phyloP scores from a whole-genome alignment of 192 early-diverging fungal species.

The Cladochytrium replicatum region DNA sequence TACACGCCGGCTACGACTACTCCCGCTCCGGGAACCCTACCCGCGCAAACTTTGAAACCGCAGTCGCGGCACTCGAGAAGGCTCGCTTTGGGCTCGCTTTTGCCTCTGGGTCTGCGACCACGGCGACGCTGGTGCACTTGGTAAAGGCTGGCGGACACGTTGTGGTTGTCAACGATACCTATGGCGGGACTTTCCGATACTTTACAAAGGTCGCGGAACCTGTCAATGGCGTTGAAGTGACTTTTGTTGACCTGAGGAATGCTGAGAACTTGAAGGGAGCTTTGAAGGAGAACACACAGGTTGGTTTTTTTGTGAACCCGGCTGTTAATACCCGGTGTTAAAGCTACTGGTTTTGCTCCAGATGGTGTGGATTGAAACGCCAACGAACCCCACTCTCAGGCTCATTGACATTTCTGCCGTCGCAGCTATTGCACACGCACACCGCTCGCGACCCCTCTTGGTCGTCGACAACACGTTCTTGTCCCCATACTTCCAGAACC shows the following conservation, averaged over 20 bases:
- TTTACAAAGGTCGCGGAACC: constrained; percentile 39
- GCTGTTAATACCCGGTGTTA: too few relatives aligned
- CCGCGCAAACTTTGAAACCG: constrained; percentile 71
- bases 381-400: constrained; percentile 94
- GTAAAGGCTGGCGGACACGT: constrained; percentile 76
- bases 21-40: constrained; percentile 96
- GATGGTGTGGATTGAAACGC: constrained; percentile 82
- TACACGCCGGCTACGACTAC: constrained; percentile 94
- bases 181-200: constrained; percentile 65
- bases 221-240: constrained; percentile 71
- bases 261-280: constrained; percentile 53
- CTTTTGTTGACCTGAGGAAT: constrained; percentile 77
- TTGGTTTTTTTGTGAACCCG: constrained; percentile 84
- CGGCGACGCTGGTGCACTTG: constrained; percentile 79
- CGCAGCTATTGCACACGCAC: constrained; percentile 58
- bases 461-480: constrained; percentile 99
- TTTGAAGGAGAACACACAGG: constrained; percentile 68
- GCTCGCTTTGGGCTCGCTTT: constrained; percentile 71
- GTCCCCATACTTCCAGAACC: constrained; percentile 88
- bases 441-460: constrained; percentile 60
- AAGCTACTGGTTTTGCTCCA: too few relatives aligned
- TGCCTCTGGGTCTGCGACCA: constrained; percentile 44
- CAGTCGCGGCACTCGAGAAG: constrained; percentile 85
- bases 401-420: constrained; percentile 84
- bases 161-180: constrained; percentile 88